Evolutionary conservation across 306 rosid species (phyloP).

Genomic region (Urtica urens): DNA sequence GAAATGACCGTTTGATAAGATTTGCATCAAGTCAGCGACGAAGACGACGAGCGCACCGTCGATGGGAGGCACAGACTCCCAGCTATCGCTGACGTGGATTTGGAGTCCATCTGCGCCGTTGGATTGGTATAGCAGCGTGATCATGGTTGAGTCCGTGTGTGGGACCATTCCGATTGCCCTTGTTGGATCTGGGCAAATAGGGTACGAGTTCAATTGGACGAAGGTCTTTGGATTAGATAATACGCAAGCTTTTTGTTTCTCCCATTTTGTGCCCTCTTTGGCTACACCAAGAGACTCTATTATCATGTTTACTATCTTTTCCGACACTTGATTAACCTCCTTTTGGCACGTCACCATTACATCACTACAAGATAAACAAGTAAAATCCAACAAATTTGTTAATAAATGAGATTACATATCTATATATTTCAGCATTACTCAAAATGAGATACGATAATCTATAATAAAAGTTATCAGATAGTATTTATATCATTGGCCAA

Average conservation of each 20-base stretch:
- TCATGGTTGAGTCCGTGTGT: conserved; percentile 40
- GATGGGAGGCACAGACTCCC: conserved; percentile 30
- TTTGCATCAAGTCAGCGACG: conserved; percentile 38
- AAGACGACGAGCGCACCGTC: conserved; percentile 32
- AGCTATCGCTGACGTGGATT: conserved; percentile 16
- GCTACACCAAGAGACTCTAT: conserved; percentile 24
- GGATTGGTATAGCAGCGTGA: conserved; percentile 36
- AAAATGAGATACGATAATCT: too few species aligned
- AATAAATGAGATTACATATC: too few species aligned
- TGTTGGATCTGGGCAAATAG: conserved; percentile 36
- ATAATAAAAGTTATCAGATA: too few species aligned
- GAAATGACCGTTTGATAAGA: conserved; percentile 31
- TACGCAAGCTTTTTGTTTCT: conserved; percentile 2
- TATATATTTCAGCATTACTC: too few species aligned
- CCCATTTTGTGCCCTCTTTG: conserved; percentile 18
- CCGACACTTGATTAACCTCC: conserved; percentile 22
- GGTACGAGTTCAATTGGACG: conserved; percentile 41
- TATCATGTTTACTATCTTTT: conserved; percentile 15
- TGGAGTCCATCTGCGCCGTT: conserved; percentile 22
- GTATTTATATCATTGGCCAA: too few species aligned
- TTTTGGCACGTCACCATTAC: conserved; percentile 33
- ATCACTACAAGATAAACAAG: conserved; percentile 17
- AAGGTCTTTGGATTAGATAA: neutral
- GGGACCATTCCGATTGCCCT: conserved; percentile 44
- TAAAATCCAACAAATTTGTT: too few species aligned